Evolutionary conservation across 306 rosid genomes (phyloP).

Genomic region (Cicer pinnatifidum): DNA sequence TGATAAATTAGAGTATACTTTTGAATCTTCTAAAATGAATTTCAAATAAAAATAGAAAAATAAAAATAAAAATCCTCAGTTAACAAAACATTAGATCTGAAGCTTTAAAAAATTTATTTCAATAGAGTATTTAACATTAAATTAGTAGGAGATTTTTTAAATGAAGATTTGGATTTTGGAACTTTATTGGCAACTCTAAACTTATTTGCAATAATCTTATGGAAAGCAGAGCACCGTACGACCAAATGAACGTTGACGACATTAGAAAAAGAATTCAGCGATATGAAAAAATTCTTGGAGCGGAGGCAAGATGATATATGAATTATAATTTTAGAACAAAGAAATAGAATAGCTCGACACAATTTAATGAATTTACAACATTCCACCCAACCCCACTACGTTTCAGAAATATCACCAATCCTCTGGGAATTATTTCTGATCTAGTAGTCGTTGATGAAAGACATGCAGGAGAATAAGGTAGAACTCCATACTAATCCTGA

Average conservation of each 20-base stretch:
- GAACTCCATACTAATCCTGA: slow-evolving; percentile 37
- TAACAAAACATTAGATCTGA: too few relatives aligned
- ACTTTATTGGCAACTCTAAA: too few relatives aligned
- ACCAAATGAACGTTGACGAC: slow-evolving; percentile 35
- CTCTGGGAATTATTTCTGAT: slow-evolving; percentile 28
- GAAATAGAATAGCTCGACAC: slow-evolving; percentile 34
- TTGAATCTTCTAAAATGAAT: too few relatives aligned
- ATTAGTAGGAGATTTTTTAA: too few relatives aligned
- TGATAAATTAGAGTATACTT: too few relatives aligned
- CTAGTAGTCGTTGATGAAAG: slow-evolving; percentile 41
- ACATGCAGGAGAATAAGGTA: slow-evolving; percentile 32
- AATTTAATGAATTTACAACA: slow-evolving; percentile 51
- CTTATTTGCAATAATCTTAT: not conserved
- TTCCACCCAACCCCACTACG: slow-evolving; percentile 39
- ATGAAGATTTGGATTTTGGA: too few relatives aligned
- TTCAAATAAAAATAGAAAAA: too few relatives aligned
- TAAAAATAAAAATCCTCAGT: too few relatives aligned
- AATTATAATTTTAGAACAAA: slow-evolving; percentile 33
- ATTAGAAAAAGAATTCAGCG: slow-evolving; percentile 40
- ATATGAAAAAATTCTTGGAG: slow-evolving; percentile 28
- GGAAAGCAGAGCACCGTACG: slow-evolving; percentile 27
- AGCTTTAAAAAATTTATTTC: too few relatives aligned
- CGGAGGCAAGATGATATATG: slow-evolving; percentile 27
- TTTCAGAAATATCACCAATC: slow-evolving; percentile 28
- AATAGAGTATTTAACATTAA: too few relatives aligned